phyloP scores from a whole-genome alignment of 352 stramenopile species.

The Globisporangium viniferum region DNA sequence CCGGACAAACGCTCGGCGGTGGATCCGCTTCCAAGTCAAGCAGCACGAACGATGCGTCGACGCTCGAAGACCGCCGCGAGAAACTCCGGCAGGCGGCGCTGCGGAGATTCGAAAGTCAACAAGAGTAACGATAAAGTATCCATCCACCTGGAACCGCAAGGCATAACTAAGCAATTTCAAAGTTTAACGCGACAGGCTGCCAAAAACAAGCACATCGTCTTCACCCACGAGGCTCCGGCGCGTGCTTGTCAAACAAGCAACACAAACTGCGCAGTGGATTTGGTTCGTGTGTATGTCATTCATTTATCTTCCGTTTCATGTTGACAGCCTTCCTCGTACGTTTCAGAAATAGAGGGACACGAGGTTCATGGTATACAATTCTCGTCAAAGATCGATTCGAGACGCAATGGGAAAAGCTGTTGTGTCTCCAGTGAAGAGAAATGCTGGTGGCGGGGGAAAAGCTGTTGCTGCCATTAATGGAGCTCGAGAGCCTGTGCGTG shows the following conservation, averaged over 20 bases:
- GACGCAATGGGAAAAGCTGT: slow-evolving; percentile 32
- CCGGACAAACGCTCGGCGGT: slow-evolving; percentile 35
- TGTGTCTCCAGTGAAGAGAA: slow-evolving; percentile 33
- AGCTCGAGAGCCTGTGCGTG: slow-evolving; percentile 15
- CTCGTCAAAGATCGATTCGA: slow-evolving; percentile 5
- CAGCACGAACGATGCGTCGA: slow-evolving; percentile 18
- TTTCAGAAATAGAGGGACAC: slow-evolving; percentile 8
- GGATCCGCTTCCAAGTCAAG: slow-evolving; percentile 11
- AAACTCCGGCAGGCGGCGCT: slow-evolving; percentile 64
- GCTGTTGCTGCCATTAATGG: not conserved
- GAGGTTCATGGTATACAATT: too few relatives aligned
- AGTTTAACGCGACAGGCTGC: not conserved
- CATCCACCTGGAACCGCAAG: not conserved
- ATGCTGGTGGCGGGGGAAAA: not conserved
- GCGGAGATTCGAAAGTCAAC: slow-evolving; percentile 40
- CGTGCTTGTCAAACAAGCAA: not conserved
- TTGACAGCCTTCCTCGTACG: not conserved
- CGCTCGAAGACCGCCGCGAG: slow-evolving; percentile 55
- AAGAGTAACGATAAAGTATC: slow-evolving; percentile 14
- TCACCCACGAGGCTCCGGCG: not conserved
- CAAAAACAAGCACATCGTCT: not conserved
- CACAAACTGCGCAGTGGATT: not conserved
- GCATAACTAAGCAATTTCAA: slow-evolving; percentile 7
- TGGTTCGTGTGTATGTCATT: not conserved
- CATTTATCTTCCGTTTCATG: not conserved